Conservation (phyloP, 345 rosid species). For the Citropsis articulata region DNA sequence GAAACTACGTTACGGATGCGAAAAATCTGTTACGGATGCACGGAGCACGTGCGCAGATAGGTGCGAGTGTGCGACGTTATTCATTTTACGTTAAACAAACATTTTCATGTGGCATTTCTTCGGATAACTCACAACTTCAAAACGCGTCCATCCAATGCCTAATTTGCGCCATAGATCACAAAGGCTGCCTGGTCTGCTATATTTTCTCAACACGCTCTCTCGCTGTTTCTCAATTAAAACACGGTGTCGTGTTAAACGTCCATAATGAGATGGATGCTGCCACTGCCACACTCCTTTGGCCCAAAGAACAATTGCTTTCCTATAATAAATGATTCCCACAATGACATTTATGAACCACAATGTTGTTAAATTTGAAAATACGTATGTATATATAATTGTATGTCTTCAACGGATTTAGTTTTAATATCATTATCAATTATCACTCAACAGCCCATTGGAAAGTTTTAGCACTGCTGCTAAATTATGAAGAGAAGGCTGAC, state of each 20-base stretch:
- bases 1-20: too few species aligned
- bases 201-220: background rate
- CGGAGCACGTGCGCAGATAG: too few species aligned
- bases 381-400: too few species aligned
- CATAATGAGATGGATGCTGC: background rate
- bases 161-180: background rate
- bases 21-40: too few species aligned
- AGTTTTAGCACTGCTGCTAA: background rate
- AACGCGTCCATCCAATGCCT: background rate
- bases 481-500: background rate
- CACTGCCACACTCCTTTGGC: background rate
- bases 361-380: too few species aligned
- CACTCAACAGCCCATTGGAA: background rate
- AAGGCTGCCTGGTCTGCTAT: background rate
- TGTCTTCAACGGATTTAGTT: too few species aligned
- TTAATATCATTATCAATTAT: background rate
- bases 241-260: background rate
- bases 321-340: too few species aligned
- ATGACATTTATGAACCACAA: too few species aligned
- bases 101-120: too few species aligned
- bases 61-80: too few species aligned
- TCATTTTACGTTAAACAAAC: too few species aligned
- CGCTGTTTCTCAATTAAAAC: background rate
- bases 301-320: background rate
- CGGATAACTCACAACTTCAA: too few species aligned